phyloP scores from a whole-genome alignment of 139 green algal species.

The Chlamydomonas urium region DNA sequence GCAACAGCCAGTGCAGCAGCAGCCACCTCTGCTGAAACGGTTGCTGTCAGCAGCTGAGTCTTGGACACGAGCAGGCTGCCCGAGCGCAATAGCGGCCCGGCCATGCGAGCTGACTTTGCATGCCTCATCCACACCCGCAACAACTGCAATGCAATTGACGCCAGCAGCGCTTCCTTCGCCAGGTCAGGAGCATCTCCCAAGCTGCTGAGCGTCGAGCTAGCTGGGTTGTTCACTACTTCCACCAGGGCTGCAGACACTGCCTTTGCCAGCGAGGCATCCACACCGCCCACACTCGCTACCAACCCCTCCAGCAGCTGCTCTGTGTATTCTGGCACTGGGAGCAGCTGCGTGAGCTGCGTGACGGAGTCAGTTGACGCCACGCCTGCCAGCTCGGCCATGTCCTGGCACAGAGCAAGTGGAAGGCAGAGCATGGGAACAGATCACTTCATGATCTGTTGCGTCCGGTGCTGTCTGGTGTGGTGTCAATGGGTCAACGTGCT shows the following conservation, averaged over 20 bases:
- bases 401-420: no score
- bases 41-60: slow-evolving; percentile 2
- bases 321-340: slow-evolving; percentile 21
- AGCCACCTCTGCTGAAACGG: neutral
- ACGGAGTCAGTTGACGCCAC: slow-evolving; percentile 8
- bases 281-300: slow-evolving; percentile 70
- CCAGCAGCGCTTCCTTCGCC: slow-evolving; percentile 7
- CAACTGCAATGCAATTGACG: slow-evolving; percentile 8
- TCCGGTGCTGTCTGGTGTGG: no score
- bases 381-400: no score
- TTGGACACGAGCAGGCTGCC: slow-evolving; percentile 51
- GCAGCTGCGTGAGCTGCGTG: slow-evolving; percentile 13
- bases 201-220: no score
- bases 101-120: slow-evolving; percentile 37
- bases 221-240: slow-evolving; percentile 32
- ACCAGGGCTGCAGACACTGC: slow-evolving; percentile 46
- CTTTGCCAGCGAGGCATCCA: slow-evolving; percentile 66
- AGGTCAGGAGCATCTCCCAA: neutral
- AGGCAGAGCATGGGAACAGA: no score
- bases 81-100: slow-evolving; percentile 45
- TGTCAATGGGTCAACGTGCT: no score
- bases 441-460: no score
- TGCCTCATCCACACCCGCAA: slow-evolving; percentile 36
- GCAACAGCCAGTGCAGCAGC: no score
- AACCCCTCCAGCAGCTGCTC: slow-evolving; percentile 64